Base-by-base conservation (phyloP, 176 grass and related monocot genomes). In the Cymbopogon citratus region DNA sequence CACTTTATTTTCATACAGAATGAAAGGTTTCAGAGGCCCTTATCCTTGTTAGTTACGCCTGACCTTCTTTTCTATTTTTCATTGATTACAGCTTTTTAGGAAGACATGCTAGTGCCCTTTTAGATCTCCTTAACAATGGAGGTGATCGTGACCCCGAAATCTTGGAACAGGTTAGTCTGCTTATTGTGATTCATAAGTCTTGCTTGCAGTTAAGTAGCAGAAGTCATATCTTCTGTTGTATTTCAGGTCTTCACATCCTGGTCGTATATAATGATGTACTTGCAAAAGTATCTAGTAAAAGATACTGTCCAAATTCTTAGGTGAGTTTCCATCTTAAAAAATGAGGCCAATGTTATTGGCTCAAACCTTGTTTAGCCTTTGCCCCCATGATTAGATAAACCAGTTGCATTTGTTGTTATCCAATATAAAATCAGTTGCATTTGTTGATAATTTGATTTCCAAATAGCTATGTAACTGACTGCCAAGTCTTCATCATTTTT, bases 281-380 rank as follows among this genome's bases (percentile, higher is more conserved):
- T 98, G 80, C 95, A 98, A 76, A 98, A 94, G 64, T 98, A 98
- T 89, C 95, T 98, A 77, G 92, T 98, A 29, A 91, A 89, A 87
- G 92, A 94, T 83, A 48, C 92, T 83, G 76, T 87, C 74, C 76
- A 83, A 77, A 85, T 94, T 67, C 86, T 98, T 68, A 98, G 81
- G 95, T 98, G 80, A 89, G 92, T 87, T 79, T 77, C 21, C 10
- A 21, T 66, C 75, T 78, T 43, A 38, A 69, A 46, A 51, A 46
- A 40, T n/a, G 28, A 83, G 23, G 23, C 51, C 24, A 63, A 25
- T 43, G n/a, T 41, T 46, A 35, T 49, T 68, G 54, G 27, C 6
- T 63, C 4, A 46, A 38, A 63, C 77, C 38, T 71, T 39, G 71
- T 60, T 59, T 45, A 26, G 26, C 26, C 69, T 65, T 33, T 74